Evolutionary conservation across 2,329 filamentous ascomycete species (phyloP).

Genomic region (Neophaeococcomyces mojaviensis): DNA sequence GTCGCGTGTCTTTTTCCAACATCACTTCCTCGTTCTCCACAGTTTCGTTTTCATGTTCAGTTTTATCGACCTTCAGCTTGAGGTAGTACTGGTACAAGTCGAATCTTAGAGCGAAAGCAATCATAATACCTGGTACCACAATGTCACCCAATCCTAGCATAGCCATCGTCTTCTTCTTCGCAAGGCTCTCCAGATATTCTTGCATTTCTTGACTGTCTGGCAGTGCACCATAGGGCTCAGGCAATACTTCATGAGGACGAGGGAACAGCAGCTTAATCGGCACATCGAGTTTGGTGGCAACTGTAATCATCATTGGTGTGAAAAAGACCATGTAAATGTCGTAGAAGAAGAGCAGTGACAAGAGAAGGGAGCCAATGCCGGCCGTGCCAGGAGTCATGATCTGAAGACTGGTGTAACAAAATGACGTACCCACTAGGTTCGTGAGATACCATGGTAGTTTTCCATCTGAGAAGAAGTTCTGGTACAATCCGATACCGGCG

Average conservation of each 20-base stretch:
- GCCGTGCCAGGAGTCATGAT: conserved; percentile 87
- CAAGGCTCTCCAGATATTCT: conserved; percentile 19
- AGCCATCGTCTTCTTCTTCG: conserved; percentile 39
- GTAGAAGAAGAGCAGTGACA: conserved; percentile 80
- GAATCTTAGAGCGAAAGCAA: conserved; percentile 81
- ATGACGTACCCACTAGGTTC: conserved; percentile 78
- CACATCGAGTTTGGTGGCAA: conserved; percentile 81
- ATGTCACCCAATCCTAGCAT: conserved; percentile 95
- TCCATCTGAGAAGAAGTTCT: conserved; percentile 44
- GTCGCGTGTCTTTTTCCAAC: conserved; percentile 8
- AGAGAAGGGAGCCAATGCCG: conserved; percentile 67
- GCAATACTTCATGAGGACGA: conserved; percentile 38
- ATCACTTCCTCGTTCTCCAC: conserved; percentile 16
- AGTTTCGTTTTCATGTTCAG: background rate
- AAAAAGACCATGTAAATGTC: conserved; percentile 68
- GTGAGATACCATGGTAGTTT: conserved; percentile 62
- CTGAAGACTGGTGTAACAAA: conserved; percentile 75
- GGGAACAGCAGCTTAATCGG: conserved; percentile 89
- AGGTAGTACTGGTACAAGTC: conserved; percentile 81
- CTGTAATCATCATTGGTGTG: conserved; percentile 47
- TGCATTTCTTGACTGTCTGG: conserved; percentile 24
- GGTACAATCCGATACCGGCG: conserved; percentile 54
- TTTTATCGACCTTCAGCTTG: conserved; percentile 39
- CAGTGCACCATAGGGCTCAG: conserved; percentile 38
- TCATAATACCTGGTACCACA: conserved; percentile 83